phyloP scores from a whole-genome alignment of 331 rosid species.

The Quercus lobata region DNA sequence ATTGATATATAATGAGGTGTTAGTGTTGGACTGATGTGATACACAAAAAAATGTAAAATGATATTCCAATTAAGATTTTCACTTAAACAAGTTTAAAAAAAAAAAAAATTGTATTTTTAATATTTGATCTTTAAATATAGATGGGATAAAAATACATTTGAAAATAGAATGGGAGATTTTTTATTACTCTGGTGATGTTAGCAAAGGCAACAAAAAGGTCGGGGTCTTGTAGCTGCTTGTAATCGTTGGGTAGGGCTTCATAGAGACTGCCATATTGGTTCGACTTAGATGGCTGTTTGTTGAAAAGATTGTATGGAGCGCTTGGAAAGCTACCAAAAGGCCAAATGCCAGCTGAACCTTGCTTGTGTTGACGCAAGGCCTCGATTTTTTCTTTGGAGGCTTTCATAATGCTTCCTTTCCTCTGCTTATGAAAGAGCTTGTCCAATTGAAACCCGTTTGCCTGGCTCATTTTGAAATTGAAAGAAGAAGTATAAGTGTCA shows the following conservation, averaged over 20 bases:
- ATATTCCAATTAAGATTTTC: too few relatives aligned
- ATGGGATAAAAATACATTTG: too few relatives aligned
- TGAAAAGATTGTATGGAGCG: conserved; percentile 45
- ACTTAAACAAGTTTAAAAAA: too few relatives aligned
- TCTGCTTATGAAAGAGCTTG: conserved; percentile 41
- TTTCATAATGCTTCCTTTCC: conserved; percentile 39
- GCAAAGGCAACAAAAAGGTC: conserved; percentile 42
- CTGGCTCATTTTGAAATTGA: conserved; percentile 15
- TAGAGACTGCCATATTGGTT: conserved; percentile 53
- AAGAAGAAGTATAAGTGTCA: not conserved
- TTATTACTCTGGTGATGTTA: conserved; percentile 44
- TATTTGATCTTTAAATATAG: too few relatives aligned
- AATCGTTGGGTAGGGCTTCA: conserved; percentile 27
- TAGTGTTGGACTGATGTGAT: too few relatives aligned
- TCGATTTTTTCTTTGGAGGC: conserved; percentile 41
- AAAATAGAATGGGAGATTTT: not conserved
- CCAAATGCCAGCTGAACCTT: conserved; percentile 24
- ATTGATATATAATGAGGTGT: too few relatives aligned
- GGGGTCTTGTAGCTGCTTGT: conserved; percentile 29
- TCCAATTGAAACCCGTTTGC: conserved; percentile 23
- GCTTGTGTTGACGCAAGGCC: conserved; percentile 27
- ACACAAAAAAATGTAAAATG: too few relatives aligned
- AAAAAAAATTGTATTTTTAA: too few relatives aligned
- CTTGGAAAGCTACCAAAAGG: conserved; percentile 34
- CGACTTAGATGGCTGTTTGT: conserved; percentile 26